Base-by-base conservation (phyloP, 331 rosid genomes). In the Malus hybrid region DNA sequence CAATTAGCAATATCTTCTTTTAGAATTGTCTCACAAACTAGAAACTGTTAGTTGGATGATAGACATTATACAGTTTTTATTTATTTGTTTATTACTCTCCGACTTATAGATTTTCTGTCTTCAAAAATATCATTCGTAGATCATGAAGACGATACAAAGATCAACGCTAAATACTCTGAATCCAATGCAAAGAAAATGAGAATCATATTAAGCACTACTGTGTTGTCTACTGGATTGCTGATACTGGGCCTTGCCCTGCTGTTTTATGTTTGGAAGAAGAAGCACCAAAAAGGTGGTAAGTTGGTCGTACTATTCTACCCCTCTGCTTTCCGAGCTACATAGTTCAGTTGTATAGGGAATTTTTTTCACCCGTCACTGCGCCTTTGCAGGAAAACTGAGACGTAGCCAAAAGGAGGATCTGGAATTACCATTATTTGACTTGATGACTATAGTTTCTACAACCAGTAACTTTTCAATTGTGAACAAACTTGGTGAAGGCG, bases 401-500 rank as follows among this genome's bases (percentile, higher is more conserved):
- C 1, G 14, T 1, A 0, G 14, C 48, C 48, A 42, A 42, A 39
- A 10, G 48, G 48, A 42, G 48, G 48, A 42, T 42, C 4, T 42
- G 0, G 48, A 10, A 10, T 42, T 42, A 42, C 48, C 48, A 1
- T 42, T 42, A 42, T 42, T 42, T 42, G 48, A 42, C 1, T 42
- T 42, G 5, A 10, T 10, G 48, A 42, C 48, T 20, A 2, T 76
- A 3, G 12, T 63, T 68, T 27, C 10, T 67, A 75, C 75, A 4
- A 77, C 80, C 1, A 5, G 32, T 44, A 69, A 60, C 50, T 77
- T 77, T 70, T 69, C 80, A 5, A 16, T 10, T 24, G 14, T n/a
- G 50, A 69, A 34, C 0, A 77, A 77, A 36, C 74, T 77, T 1
- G 80, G 80, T 13, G 80, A 77, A 77, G 80, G 74, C 7, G 80